Evolutionary conservation across 1,284 basidiomycete genomes (phyloP), one percentile per base, ranked within the genome.

Genomic region (Pascua sp.): DNA sequence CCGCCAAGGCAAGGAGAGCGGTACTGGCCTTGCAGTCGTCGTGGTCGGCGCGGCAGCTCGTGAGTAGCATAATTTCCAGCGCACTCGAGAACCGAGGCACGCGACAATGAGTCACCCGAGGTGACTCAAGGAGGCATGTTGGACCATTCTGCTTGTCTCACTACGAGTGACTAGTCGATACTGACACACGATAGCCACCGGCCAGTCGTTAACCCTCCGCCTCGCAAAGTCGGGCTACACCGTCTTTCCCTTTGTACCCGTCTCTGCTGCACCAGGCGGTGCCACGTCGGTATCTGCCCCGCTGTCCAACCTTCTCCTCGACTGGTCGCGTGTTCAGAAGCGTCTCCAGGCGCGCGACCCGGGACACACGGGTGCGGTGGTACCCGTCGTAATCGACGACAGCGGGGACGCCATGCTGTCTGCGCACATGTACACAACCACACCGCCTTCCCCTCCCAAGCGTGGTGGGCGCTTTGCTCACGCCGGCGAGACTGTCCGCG

Each of bases 141-240:
- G 24, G 24, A 32, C 24, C 24, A 32, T 7, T 32, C 24, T 32
- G 24, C 39, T 37, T 17, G 5, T 4, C 11, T 11, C 36, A 12
- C 17, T 24, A 32, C 46, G 16, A 13, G 7, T 46, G 11, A 18
- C 52, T 42, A 44, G 16, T 47, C 13, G 43, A 10, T 36, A 42
- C 59, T 64, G 50, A 61, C 55, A 4, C 11, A 15, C 15, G 38
- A 16, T 46, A 75, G 73, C 66, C 4, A 67, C 68, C 8, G 72
- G 72, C 12, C 71, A 72, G 58, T 60, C 63, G 4, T 60, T 75
- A 16, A 71, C 70, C 1, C 63, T 75, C 16, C 67, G 68, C 37
- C 66, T 75, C 11, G 73, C 73, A 5, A 70, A 69, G 58, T 64
- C 62, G 10, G 73, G 73, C 41, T 75, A 75, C 55, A 75, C 72